phyloP scores from a whole-genome alignment of 768 basidiomycete species.

The Chalciporus chontae region DNA sequence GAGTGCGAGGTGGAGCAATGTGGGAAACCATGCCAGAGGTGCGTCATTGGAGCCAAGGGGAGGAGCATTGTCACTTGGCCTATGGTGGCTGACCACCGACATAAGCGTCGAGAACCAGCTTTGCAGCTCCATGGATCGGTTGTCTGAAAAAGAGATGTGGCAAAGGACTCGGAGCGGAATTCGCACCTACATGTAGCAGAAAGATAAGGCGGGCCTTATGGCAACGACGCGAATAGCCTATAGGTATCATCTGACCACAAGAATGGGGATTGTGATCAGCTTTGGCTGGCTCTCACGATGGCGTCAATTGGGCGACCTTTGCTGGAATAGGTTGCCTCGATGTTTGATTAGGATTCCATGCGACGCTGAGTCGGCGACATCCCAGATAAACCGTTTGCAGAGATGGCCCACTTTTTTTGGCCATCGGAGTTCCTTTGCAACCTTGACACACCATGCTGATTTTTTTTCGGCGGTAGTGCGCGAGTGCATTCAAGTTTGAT shows the following conservation, averaged over 20 bases:
- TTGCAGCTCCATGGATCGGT: slow-evolving; percentile 6
- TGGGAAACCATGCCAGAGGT: slow-evolving; percentile 5
- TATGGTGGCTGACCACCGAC: slow-evolving; percentile 3
- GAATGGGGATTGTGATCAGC: too few relatives aligned
- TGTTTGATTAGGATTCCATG: too few relatives aligned
- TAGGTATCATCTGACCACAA: slow-evolving; percentile 8
- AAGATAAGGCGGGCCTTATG: slow-evolving; percentile 4
- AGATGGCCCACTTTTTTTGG: too few relatives aligned
- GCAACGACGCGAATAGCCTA: too few relatives aligned
- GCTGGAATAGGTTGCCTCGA: too few relatives aligned
- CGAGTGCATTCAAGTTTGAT: too few relatives aligned
- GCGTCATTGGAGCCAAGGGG: slow-evolving; percentile 21
- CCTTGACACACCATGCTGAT: too few relatives aligned
- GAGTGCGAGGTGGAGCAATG: slow-evolving; percentile 17
- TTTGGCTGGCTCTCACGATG: not conserved
- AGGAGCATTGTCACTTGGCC: slow-evolving; percentile 1
- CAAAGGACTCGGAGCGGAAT: slow-evolving; percentile 2
- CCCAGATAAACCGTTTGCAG: too few relatives aligned
- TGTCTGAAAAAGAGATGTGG: not conserved
- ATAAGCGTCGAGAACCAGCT: slow-evolving; percentile 9
- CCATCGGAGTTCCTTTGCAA: too few relatives aligned
- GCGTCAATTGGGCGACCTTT: not conserved
- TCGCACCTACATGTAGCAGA: not conserved
- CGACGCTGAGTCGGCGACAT: too few relatives aligned
- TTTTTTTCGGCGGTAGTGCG: too few relatives aligned